Conservation (phyloP, 345 rosid genomes). For the Excoecaria agallocha region DNA sequence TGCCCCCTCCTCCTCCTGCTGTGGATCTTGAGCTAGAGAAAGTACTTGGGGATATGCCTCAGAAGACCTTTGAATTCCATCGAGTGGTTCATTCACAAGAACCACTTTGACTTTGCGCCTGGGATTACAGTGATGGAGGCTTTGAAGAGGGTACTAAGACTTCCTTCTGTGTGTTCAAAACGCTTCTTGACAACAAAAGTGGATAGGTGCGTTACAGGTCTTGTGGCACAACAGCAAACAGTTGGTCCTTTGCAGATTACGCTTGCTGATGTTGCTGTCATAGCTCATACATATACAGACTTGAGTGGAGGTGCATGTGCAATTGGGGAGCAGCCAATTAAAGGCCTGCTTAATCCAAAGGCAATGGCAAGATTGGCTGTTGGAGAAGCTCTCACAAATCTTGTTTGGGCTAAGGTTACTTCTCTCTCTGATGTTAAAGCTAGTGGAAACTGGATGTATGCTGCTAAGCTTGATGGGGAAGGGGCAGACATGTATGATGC, state of each 20-base stretch:
- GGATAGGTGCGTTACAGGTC: slow-evolving; percentile 93
- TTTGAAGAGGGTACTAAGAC: slow-evolving; percentile 76
- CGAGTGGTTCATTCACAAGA: slow-evolving; percentile 49
- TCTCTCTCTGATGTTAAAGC: slow-evolving; percentile 89
- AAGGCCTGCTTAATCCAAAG: slow-evolving; percentile 79
- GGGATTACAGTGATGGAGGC: slow-evolving; percentile 77
- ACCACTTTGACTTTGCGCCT: slow-evolving; percentile 84
- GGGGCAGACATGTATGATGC: slow-evolving; percentile 97
- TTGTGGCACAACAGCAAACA: slow-evolving; percentile 97
- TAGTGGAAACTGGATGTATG: slow-evolving; percentile 98
- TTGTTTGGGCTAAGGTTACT: slow-evolving; percentile 90
- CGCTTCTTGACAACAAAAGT: slow-evolving; percentile 90
- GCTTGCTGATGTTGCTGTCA: slow-evolving; percentile 93
- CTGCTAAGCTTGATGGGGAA: slow-evolving; percentile 95
- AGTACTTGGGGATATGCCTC: slow-evolving; percentile 96
- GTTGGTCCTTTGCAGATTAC: slow-evolving; percentile 92
- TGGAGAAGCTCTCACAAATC: slow-evolving; percentile 92
- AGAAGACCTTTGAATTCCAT: slow-evolving; percentile 70
- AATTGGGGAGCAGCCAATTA: slow-evolving; percentile 89
- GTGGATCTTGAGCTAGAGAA: slow-evolving; percentile 92
- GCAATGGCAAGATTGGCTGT: slow-evolving; percentile 97
- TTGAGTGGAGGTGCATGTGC: slow-evolving; percentile 89
- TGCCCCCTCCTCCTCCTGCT: slow-evolving; percentile 76
- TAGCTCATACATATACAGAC: slow-evolving; percentile 76
- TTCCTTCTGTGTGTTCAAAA: slow-evolving; percentile 80